Evolutionary conservation across 1,284 basidiomycete species (phyloP).

Genomic region (Trichosporon ovoides): DNA sequence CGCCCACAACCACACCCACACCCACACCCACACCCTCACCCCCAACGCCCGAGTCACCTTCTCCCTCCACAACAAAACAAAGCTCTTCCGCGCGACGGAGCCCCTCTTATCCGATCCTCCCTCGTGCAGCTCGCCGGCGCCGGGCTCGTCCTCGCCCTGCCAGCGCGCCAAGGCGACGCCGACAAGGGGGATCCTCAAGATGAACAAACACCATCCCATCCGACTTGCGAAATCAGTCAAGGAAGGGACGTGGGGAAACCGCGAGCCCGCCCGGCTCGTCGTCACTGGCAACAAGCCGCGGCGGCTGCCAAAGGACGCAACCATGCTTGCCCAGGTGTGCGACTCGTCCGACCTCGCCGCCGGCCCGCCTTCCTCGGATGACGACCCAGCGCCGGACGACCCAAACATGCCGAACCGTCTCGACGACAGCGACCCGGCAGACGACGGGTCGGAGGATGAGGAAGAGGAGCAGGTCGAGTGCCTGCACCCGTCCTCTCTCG

Average conservation of each 20-base stretch:
- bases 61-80: slow-evolving; percentile 34
- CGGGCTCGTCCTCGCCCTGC: slow-evolving; percentile 6
- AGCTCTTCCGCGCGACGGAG: slow-evolving; percentile 35
- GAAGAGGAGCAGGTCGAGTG: slow-evolving; percentile 34
- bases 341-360: slow-evolving; percentile 14
- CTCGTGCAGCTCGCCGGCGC: slow-evolving; percentile 9
- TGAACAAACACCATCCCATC: slow-evolving; percentile 27
- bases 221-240: slow-evolving; percentile 39
- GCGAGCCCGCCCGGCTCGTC: slow-evolving; percentile 38
- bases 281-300: slow-evolving; percentile 32
- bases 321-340: slow-evolving; percentile 14
- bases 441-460: slow-evolving; percentile 31
- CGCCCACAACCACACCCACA: not conserved
- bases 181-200: slow-evolving; percentile 34
- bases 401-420: slow-evolving; percentile 8
- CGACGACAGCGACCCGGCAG: slow-evolving; percentile 2
- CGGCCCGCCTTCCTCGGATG: not conserved
- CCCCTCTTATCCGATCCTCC: slow-evolving; percentile 24
- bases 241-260: slow-evolving; percentile 45
- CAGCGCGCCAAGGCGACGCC: not conserved
- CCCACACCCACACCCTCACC: not conserved
- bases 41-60: slow-evolving; percentile 27
- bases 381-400: slow-evolving; percentile 34
- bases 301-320: not conserved
- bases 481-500: slow-evolving; percentile 32